A percentile compares a stretch with the other conserved stretches of the same genome.
phyloP scores from a whole-genome alignment of 495 filamentous ascomycete species.

The Aspergillus diversus region DNA sequence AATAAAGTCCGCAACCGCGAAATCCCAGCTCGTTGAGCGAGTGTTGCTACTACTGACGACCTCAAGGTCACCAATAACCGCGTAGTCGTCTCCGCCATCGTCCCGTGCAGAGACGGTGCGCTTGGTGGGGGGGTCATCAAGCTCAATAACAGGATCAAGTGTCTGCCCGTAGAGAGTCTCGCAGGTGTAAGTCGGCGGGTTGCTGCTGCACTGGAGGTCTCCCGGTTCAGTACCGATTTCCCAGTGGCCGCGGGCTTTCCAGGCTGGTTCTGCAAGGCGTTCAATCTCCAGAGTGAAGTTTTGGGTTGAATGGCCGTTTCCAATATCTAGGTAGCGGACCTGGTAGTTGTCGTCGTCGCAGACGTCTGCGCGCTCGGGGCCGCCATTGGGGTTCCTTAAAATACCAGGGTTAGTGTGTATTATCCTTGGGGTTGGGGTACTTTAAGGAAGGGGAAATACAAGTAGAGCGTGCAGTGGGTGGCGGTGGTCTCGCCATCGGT shows the following conservation, averaged over 20 bases:
- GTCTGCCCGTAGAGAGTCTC: background rate
- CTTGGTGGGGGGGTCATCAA: no score
- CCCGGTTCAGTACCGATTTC: background rate
- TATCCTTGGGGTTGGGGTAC: no score
- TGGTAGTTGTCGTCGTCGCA: slow-evolving; percentile 1
- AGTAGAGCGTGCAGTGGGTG: background rate
- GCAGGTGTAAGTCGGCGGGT: background rate
- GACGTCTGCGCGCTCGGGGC: background rate
- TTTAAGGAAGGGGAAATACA: background rate
- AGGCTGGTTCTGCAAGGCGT: background rate
- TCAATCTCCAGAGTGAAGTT: slow-evolving; percentile 1
- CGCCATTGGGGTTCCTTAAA: slow-evolving; percentile 3
- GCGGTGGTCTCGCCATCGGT: background rate
- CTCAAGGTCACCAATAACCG: no score
- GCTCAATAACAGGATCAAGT: no score
- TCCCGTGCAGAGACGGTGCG: no score
- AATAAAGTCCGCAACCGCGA: no score
- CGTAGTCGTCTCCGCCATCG: no score
- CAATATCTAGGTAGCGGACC: background rate
- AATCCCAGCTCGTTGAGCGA: no score
- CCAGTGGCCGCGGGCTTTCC: background rate
- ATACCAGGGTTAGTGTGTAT: no score
- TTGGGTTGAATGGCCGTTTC: background rate
- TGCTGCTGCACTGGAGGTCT: background rate
- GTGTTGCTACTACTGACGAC: no score